Percentiles rank a stretch among this genome's conserved stretches.
Conservation (phyloP, 2,329 filamentous ascomycete genomes). For the Metarhizium guizhouense region DNA sequence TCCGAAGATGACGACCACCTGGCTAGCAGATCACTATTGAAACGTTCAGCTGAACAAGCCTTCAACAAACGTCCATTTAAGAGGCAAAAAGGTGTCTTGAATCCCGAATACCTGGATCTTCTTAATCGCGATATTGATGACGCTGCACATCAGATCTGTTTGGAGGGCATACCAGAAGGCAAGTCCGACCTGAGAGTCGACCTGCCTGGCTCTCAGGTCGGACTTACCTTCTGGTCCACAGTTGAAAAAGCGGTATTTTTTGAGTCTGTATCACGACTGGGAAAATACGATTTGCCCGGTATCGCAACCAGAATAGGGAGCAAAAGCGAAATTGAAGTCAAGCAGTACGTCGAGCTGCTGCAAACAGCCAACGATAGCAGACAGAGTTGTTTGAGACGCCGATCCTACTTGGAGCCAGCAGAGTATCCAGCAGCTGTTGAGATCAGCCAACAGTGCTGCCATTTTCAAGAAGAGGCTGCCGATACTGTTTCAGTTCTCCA, state of each 20-base stretch:
- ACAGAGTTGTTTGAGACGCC: constrained; percentile 20
- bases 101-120: constrained; percentile 37
- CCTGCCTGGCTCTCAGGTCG: constrained; percentile 48
- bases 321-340: constrained; percentile 69
- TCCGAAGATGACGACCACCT: constrained; percentile 1
- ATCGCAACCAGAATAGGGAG: constrained; percentile 56
- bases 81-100: constrained; percentile 33
- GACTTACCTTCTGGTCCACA: constrained; percentile 59
- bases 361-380: constrained; percentile 36
- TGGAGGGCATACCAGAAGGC: constrained; percentile 51
- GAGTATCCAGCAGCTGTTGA: constrained; percentile 68
- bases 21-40: constrained; percentile 15
- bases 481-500: constrained; percentile 58
- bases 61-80: constrained; percentile 30
- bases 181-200: constrained; percentile 48
- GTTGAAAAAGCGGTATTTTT: constrained; percentile 67
- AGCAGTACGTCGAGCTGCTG: constrained; percentile 58
- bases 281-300: constrained; percentile 49
- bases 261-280: constrained; percentile 52
- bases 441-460: constrained; percentile 55
- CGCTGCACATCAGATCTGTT: constrained; percentile 29
- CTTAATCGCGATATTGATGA: constrained; percentile 52
- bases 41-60: constrained; percentile 18
- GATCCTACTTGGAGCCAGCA: constrained; percentile 29
- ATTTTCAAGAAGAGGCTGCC: constrained; percentile 57